A percentile compares a stretch with the other conserved stretches of the same genome.
These are phyloP conservation scores for Zoysia matrella DNA, from an alignment of 202 grass and related monocot genomes.

Conservation along the genomic window DNA sequence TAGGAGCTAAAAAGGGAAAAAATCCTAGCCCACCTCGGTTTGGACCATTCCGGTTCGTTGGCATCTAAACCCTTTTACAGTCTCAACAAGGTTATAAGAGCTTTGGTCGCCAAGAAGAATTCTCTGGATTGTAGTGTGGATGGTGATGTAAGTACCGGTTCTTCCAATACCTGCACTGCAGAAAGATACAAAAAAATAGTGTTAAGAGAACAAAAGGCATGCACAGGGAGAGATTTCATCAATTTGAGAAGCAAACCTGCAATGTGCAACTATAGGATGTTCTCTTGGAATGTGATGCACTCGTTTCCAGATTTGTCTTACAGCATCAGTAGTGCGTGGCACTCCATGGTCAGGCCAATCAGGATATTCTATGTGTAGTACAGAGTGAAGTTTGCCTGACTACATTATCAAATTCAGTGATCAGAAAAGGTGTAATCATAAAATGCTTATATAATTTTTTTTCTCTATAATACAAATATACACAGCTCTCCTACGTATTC, in stretches of 20 bases:
- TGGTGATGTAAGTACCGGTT: slow-evolving; percentile 82
- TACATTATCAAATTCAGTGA: slow-evolving; percentile 44
- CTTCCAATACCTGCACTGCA: slow-evolving; percentile 97
- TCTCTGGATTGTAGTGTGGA: slow-evolving; percentile 85
- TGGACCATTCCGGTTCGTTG: too few species aligned
- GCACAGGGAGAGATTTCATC: slow-evolving; percentile 22
- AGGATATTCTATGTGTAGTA: slow-evolving; percentile 81
- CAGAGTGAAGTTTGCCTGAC: slow-evolving; percentile 62
- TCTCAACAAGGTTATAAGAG: too few species aligned
- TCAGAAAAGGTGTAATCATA: slow-evolving; percentile 26
- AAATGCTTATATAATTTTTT: background rate
- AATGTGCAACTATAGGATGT: slow-evolving; percentile 83
- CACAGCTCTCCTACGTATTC: too few species aligned
- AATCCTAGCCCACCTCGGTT: slow-evolving; percentile 44
- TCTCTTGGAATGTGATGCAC: slow-evolving; percentile 58
- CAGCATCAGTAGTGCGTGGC: slow-evolving; percentile 60
- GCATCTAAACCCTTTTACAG: too few species aligned
- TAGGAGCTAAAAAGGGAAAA: slow-evolving; percentile 15
- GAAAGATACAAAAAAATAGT: slow-evolving; percentile 19
- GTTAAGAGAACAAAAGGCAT: slow-evolving; percentile 22
- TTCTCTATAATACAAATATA: too few species aligned
- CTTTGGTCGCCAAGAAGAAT: slow-evolving; percentile 20
- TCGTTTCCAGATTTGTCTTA: slow-evolving; percentile 74
- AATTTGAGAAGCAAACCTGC: slow-evolving; percentile 73
- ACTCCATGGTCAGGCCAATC: slow-evolving; percentile 90